A percentile compares a stretch with the other conserved stretches of the same genome.
These are phyloP conservation scores for Phytophthora rubi DNA, from an alignment of 352 stramenopile genomes.

Conservation along the genomic window DNA sequence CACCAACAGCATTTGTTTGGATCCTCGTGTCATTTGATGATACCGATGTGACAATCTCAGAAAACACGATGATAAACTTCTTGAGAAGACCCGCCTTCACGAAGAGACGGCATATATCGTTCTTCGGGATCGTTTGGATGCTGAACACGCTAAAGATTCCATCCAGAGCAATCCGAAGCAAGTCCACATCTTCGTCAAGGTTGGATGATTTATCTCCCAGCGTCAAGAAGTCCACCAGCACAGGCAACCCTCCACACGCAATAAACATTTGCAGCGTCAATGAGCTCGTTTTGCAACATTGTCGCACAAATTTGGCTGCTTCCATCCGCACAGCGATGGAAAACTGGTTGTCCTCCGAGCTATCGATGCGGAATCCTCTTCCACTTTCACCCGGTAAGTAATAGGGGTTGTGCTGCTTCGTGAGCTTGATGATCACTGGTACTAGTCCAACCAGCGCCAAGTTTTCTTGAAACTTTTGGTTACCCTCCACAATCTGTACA, in stretches of 20 bases:
- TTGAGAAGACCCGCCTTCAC: constrained; percentile 91
- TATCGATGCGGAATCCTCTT: constrained; percentile 24
- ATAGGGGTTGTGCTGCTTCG: constrained; percentile 56
- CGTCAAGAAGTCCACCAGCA: constrained; percentile 85
- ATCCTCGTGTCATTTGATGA: constrained; percentile 29
- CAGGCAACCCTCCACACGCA: constrained; percentile 87
- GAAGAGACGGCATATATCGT: constrained; percentile 95
- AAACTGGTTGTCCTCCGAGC: constrained; percentile 35
- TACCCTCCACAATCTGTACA: constrained; percentile 86
- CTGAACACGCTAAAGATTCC: constrained; percentile 92
- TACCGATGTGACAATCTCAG: constrained; percentile 65
- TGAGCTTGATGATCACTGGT: constrained; percentile 92
- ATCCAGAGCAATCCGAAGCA: constrained; percentile 88
- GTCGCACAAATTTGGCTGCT: constrained; percentile 87
- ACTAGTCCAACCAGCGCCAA: constrained; percentile 91
- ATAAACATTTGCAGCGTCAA: constrained; percentile 95
- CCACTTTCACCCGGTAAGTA: constrained; percentile 29
- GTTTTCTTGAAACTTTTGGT: constrained; percentile 92
- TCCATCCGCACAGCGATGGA: constrained; percentile 81
- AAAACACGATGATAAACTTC: constrained; percentile 90
- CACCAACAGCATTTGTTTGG: constrained; percentile 11
- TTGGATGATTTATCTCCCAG: constrained; percentile 35
- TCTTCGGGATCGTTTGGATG: constrained; percentile 92
- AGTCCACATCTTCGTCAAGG: constrained; percentile 52
- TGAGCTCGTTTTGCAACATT: constrained; percentile 89